phyloP scores from a whole-genome alignment of 768 basidiomycete species.

The Epithele typhae region DNA sequence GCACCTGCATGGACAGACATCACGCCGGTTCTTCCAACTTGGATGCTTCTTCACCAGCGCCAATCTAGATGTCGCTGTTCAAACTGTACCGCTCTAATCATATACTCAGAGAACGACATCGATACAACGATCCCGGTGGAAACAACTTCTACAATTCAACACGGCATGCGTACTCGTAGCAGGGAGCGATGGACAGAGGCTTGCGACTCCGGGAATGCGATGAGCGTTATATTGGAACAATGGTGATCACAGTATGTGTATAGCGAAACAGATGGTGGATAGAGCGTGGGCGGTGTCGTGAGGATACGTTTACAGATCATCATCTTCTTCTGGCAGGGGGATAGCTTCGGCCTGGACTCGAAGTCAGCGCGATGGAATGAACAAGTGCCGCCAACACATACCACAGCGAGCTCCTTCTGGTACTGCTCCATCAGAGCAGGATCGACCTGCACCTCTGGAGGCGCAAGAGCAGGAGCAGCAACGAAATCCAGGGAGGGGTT shows the following conservation, averaged over 20 bases:
- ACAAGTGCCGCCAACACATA: slow-evolving; percentile 29
- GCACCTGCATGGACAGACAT: no score
- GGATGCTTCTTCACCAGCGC: no score
- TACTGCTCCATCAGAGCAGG: slow-evolving; percentile 73
- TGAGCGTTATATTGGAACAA: slow-evolving; percentile 17
- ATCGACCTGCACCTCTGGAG: slow-evolving; percentile 90
- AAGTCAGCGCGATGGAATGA: neutral
- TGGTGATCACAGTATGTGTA: slow-evolving; percentile 20
- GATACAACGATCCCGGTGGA: slow-evolving; percentile 8
- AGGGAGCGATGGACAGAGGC: neutral
- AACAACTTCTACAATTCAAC: slow-evolving; percentile 11
- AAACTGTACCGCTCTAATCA: no score
- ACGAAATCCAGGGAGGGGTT: slow-evolving; percentile 91
- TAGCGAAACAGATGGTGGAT: slow-evolving; percentile 14
- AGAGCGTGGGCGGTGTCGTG: slow-evolving; percentile 10
- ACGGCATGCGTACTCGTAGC: slow-evolving; percentile 1
- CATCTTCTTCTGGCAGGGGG: slow-evolving; percentile 97
- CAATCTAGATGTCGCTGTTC: no score
- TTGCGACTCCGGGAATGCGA: slow-evolving; percentile 10
- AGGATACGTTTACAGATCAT: slow-evolving; percentile 41
- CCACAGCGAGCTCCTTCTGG: slow-evolving; percentile 67
- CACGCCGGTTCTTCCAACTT: no score
- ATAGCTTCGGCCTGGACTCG: slow-evolving; percentile 70
- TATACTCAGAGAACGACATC: neutral
- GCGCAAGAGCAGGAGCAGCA: slow-evolving; percentile 92